Base-by-base conservation (phyloP, 2,329 filamentous ascomycete genomes). In the Ophiosphaerella narmari region DNA sequence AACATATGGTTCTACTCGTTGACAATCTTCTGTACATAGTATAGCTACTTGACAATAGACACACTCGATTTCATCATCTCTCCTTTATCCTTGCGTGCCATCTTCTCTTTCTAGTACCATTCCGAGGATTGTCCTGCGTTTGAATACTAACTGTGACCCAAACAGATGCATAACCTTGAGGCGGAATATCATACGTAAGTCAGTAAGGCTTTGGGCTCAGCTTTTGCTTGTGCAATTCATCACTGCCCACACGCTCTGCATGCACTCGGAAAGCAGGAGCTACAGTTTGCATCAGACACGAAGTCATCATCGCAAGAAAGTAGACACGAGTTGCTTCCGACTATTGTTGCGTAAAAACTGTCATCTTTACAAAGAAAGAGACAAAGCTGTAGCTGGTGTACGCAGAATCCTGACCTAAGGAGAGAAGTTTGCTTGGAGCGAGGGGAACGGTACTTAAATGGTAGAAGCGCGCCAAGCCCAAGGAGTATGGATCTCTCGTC, bases 261-360 rank as follows among this genome's bases (percentile, higher is more conserved):
- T 40, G 24, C 47, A 45, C 31, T 34, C 45, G 21, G 46, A 39
- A 48, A 48, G 29, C 40, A 45, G 35, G 41, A 49, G 47, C 34
- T 51, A 43, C 48, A 51, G 16, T 47, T 18, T 44, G 48, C 43
- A 51, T 51, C 43, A 51, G 48, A 47, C 39, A 34, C 48, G 39
- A 47, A 47, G 48, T 43, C 48, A 43, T 51, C 48, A 51, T 51
- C 39, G 48, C 48, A 47, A 34, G 34, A 47, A 47, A 51, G 43
- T 43, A 51, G 48, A 39, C 43, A 43, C 35, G 48, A 51, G 38
- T 32, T 47, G 43, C 43, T 51, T 47, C 43, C 35, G 29, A 34
- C 31, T 26, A 34, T 43, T 37, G 16, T 51, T 42, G 38, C 39
- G 48, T 43, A 44, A 21, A 51, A 43, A 40, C 24, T 47, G 34